Base-by-base conservation (phyloP, 2,329 filamentous ascomycete genomes). In the Trichoderma sp. region DNA sequence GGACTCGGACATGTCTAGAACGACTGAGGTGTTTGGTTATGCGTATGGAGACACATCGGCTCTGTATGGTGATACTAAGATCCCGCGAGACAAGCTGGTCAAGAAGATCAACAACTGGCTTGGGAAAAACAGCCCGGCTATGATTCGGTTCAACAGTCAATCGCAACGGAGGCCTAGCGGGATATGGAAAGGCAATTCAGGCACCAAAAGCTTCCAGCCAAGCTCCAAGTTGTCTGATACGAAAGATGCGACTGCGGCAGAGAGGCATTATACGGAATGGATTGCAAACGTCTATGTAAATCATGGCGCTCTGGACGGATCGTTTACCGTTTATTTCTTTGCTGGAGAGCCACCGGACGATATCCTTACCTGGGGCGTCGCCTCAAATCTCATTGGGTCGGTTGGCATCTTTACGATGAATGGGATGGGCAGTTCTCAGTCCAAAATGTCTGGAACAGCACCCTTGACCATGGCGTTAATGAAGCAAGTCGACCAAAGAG, bases 291-390 rank as follows among this genome's bases (percentile, higher is more conserved):
- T 94, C 55, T 81, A 82, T 18, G 86, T 89, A 26, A 81, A 84
- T 66, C 90, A 88, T 70, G 85, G 87, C 68, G 87, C 87, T 2
- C 77, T 91, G 10, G 81, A 85, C 13, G 86, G 84, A 1, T 87
- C 89, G 0, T 92, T 90, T 66, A 72, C 71, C 0, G 81, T 95
- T 24, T 87, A 90, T 75, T 81, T 94, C 69, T 94, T 94, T 78
- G 76, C 93, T 1, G 91, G 89, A 0, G 76, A 83, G 2, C 80
- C 83, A 1, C 80, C 84, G 0, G 72, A 74, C 3, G 80, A 88
- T 49, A 74, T 81, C 1, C 71, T 72, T 5, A 73, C 76, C 0
- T 92, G 90, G 89, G 75, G 82, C 0, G 76, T 77, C 51, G 83
- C 86, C 0, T 74, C 79, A 1, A 89, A 86, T 70, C 82, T 90